These are phyloP conservation scores for Cryptosporidium meleagridis DNA, from an alignment of 169 alveolate genomes.

Conservation along the genomic window DNA sequence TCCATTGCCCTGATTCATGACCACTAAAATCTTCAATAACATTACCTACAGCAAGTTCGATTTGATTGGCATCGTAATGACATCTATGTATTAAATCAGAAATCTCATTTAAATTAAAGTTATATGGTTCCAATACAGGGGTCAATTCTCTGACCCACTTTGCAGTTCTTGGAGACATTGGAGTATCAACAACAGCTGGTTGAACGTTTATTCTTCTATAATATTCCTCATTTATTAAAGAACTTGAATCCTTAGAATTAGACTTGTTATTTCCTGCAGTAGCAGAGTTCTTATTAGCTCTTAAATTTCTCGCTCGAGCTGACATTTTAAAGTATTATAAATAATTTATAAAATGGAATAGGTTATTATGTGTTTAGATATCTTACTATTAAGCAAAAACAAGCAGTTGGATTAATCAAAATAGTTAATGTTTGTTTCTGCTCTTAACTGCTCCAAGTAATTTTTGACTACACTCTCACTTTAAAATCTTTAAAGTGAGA, in stretches of 20 bases:
- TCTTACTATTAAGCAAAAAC: not conserved
- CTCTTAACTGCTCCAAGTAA: slow-evolving; percentile 12
- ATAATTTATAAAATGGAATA: not conserved
- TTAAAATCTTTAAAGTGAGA: not conserved
- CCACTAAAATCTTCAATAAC: slow-evolving; percentile 74
- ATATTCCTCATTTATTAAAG: slow-evolving; percentile 31
- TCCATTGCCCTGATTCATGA: slow-evolving; percentile 75
- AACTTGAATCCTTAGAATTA: slow-evolving; percentile 7
- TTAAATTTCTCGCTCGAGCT: slow-evolving; percentile 43
- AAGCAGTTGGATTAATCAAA: not conserved
- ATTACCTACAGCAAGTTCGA: slow-evolving; percentile 74
- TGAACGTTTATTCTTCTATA: slow-evolving; percentile 54
- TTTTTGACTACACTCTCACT: slow-evolving; percentile 17
- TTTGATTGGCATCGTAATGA: slow-evolving; percentile 62
- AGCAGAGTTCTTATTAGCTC: slow-evolving; percentile 20
- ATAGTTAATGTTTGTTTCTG: not conserved
- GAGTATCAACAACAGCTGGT: slow-evolving; percentile 44
- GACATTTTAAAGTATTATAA: slow-evolving; percentile 26
- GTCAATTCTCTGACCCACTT: slow-evolving; percentile 69
- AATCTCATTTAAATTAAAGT: slow-evolving; percentile 46
- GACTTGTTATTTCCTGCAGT: not conserved
- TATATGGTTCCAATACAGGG: slow-evolving; percentile 67
- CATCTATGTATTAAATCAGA: slow-evolving; percentile 66
- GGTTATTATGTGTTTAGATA: not conserved
- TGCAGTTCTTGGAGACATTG: slow-evolving; percentile 67